Base-by-base conservation (phyloP, 495 filamentous ascomycete genomes). In the Polyplosphaeria fusca region DNA sequence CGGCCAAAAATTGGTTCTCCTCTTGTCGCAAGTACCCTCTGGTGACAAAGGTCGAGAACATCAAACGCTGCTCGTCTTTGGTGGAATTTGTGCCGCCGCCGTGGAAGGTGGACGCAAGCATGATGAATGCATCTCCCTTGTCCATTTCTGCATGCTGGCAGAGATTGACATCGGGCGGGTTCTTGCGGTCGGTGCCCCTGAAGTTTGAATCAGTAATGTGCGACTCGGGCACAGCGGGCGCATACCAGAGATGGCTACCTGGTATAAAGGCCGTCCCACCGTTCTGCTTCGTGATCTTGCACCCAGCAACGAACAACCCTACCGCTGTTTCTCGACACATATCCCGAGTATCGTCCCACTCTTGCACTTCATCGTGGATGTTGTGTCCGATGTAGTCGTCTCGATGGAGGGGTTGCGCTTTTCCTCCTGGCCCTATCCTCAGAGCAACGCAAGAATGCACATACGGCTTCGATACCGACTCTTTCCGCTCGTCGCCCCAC, bases 101-200 rank as follows among this genome's bases (percentile, higher is more conserved):
- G 39, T 58, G 55, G 54, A 51, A 61, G 41, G 52, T 48, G n/a
- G 38, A 27, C 7, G 45, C 40, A 18, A 61, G 40, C 52, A 61
- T 56, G 25, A 61, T 56, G 30, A 61, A 56, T 9, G 25, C 58
- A 30, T 61, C 58, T 18, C 58, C 58, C 27, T 38, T 23, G 14
- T 41, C 40, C 19, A 61, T 38, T 41, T 61, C 58, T 9, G 58
- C 58, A 35, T 61, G 30, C 18, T 22, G 18, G 23, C 42, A 45
- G 16, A 45, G 42, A n/a, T 20, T 22, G 40, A 52, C 20, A 38
- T 44, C 55, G 20, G 42, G 42, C 4, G 42, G 42, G 20, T 16
- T 45, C n/a, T 45, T 30, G 22, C 24, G 45, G n/a, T 30, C 27
- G 26, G 4, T 28, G 12, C 24, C 24, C 24, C 27, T 48, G 45